A percentile compares a stretch with the other conserved stretches of the same genome.
Evolutionary conservation across 2,329 filamentous ascomycete species (phyloP).

Genomic region (Fusarium nodosum): DNA sequence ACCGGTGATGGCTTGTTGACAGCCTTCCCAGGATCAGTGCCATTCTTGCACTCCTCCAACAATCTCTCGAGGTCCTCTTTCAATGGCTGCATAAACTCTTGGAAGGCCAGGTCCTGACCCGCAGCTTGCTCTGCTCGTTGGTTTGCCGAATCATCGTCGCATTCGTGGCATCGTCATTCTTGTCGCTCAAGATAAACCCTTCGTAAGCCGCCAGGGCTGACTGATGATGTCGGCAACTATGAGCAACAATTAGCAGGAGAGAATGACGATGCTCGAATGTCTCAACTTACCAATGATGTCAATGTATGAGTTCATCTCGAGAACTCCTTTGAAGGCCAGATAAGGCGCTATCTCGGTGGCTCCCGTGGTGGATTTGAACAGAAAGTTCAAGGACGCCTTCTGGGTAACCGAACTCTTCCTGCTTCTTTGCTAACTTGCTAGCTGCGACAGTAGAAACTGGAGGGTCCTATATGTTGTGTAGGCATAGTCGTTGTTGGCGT

Average conservation of each 20-base stretch:
- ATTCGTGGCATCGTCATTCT: neutral
- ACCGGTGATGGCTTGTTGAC: no score
- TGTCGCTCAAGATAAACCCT: rapidly evolving
- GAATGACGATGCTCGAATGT: rapidly evolving
- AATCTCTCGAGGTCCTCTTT: neutral
- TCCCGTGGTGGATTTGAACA: neutral
- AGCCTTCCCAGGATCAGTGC: no score
- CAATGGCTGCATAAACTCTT: neutral
- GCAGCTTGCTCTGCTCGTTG: neutral
- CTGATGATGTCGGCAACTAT: neutral
- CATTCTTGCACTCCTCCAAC: no score
- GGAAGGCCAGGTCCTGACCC: no score
- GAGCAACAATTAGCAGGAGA: neutral
- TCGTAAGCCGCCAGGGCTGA: rapidly evolving
- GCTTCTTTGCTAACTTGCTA: neutral
- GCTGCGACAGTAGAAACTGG: rapidly evolving
- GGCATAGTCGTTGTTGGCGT: neutral
- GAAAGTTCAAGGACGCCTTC: neutral
- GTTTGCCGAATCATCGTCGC: neutral
- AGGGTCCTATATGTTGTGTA: neutral
- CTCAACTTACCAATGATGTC: neutral
- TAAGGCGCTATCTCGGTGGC: neutral
- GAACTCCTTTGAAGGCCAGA: neutral
- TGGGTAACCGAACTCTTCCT: neutral
- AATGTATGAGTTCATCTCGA: rapidly evolving